Evolutionary conservation across 2,329 filamentous ascomycete species (phyloP).

Genomic region (Drechmeria coniospora): DNA sequence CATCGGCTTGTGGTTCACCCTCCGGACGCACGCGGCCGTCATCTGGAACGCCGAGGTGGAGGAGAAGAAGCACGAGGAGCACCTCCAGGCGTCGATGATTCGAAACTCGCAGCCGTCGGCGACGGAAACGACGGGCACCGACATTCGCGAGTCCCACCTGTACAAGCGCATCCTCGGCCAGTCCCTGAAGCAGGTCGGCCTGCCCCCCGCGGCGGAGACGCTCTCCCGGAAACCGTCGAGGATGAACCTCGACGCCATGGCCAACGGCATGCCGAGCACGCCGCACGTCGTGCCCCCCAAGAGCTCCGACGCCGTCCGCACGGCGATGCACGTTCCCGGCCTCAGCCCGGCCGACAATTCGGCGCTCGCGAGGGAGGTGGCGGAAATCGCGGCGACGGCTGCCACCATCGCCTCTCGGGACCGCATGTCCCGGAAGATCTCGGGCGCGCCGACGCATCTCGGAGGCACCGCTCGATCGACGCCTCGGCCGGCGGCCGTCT

Average conservation of each 20-base stretch:
- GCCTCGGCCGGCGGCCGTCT: conserved; percentile 21
- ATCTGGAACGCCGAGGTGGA: conserved; percentile 86
- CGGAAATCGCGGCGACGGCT: conserved; percentile 85
- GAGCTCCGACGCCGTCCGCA: conserved; percentile 27
- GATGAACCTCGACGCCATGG: conserved; percentile 14
- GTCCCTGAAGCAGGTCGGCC: conserved; percentile 69
- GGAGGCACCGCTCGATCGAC: conserved; percentile 11
- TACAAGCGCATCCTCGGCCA: conserved; percentile 91
- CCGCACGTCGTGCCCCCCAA: conserved; percentile 70
- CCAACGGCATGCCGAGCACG: conserved; percentile 32
- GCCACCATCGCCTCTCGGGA: conserved; percentile 77
- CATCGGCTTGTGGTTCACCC: conserved; percentile 87
- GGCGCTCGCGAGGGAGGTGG: conserved; percentile 68
- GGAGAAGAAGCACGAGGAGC: conserved; percentile 54
- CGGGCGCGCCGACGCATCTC: conserved; percentile 13
- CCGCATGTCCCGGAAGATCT: conserved; percentile 25
- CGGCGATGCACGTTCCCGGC: conserved; percentile 44
- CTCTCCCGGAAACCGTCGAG: conserved; percentile 23
- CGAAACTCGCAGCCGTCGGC: conserved; percentile 21
- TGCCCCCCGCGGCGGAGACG: conserved; percentile 39
- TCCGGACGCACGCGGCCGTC: conserved; percentile 87
- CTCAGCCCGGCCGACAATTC: conserved; percentile 73
- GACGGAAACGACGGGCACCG: conserved; percentile 36
- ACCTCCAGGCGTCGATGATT: conserved; percentile 17
- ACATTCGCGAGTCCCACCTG: conserved; percentile 74